These are phyloP conservation scores for Licmophora abbreviata DNA, from an alignment of 108 stramenopile genomes.

Conservation along the genomic window DNA sequence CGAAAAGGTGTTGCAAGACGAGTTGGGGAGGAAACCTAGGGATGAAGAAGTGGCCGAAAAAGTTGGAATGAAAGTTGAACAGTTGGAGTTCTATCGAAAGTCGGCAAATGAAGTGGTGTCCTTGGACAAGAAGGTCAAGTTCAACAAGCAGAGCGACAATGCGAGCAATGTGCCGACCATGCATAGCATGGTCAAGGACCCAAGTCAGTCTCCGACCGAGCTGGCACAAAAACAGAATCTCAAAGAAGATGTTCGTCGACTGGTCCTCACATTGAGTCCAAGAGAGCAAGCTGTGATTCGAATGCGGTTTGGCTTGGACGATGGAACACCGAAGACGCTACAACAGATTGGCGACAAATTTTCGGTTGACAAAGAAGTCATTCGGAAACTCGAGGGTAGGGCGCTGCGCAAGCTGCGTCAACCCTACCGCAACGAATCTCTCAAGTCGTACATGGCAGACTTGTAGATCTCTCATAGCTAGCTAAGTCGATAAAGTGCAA, in stretches of 20 bases:
- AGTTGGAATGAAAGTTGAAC: constrained; percentile 39
- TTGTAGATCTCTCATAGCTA: constrained; percentile 5
- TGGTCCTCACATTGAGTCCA: constrained; percentile 45
- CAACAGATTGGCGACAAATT: constrained; percentile 59
- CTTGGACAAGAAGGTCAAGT: constrained; percentile 37
- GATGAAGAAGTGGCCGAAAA: constrained; percentile 58
- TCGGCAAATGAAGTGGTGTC: constrained; percentile 38
- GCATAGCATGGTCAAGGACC: constrained; percentile 26
- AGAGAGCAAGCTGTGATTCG: constrained; percentile 69
- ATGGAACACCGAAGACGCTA: constrained; percentile 49
- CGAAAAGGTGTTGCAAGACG: constrained; percentile 29
- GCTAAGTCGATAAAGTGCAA: neutral
- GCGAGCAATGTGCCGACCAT: constrained; percentile 1
- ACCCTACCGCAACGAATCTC: constrained; percentile 40
- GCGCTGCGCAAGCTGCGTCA: constrained; percentile 72
- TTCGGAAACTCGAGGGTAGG: constrained; percentile 72
- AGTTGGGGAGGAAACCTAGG: constrained; percentile 40
- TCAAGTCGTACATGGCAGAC: constrained; percentile 43
- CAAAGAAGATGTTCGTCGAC: constrained; percentile 35
- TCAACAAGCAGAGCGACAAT: constrained; percentile 23
- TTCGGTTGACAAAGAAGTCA: constrained; percentile 46
- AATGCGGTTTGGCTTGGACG: constrained; percentile 76
- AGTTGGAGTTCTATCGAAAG: constrained; percentile 42
- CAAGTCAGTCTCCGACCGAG: constrained; percentile 34
- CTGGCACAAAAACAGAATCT: constrained; percentile 38